These are phyloP conservation scores for Boechera stricta DNA, from an alignment of 345 rosid species.

Conservation along the genomic window DNA sequence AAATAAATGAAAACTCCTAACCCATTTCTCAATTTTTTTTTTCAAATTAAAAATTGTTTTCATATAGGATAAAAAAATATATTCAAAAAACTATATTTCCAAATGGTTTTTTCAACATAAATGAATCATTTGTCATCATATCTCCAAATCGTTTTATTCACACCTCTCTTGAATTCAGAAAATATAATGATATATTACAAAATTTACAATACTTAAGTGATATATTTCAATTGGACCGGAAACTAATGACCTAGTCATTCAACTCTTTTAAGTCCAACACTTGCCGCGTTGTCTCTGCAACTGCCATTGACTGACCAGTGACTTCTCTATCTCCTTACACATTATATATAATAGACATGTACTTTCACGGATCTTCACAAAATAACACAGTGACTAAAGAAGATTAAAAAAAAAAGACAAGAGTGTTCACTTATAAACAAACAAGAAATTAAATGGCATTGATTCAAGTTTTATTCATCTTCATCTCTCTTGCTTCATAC, in stretches of 20 bases:
- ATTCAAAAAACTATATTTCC: no score
- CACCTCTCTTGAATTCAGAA: neutral
- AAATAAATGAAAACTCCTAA: no score
- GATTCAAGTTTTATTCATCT: slow-evolving; percentile 16
- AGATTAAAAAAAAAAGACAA: neutral
- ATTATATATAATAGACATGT: slow-evolving; percentile 1
- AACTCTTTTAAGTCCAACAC: slow-evolving; percentile 28
- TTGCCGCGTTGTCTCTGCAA: slow-evolving; percentile 31
- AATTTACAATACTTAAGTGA: neutral
- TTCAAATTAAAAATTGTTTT: no score
- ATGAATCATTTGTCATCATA: slow-evolving; percentile 1
- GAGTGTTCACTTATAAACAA: slow-evolving; percentile 1
- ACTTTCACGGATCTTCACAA: slow-evolving; percentile 10
- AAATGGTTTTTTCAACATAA: neutral
- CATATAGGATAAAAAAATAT: no score
- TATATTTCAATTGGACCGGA: slow-evolving; percentile 22
- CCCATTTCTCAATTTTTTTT: no score
- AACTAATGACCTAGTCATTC: slow-evolving; percentile 17
- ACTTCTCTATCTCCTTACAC: neutral
- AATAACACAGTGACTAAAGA: neutral
- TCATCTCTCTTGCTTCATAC: slow-evolving; percentile 11
- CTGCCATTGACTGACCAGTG: slow-evolving; percentile 28
- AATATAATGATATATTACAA: neutral
- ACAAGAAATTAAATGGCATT: slow-evolving; percentile 25
- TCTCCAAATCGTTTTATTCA: neutral